Conservation (phyloP, 2,329 filamentous ascomycete species). For the Pyrenochaeta sp. region DNA sequence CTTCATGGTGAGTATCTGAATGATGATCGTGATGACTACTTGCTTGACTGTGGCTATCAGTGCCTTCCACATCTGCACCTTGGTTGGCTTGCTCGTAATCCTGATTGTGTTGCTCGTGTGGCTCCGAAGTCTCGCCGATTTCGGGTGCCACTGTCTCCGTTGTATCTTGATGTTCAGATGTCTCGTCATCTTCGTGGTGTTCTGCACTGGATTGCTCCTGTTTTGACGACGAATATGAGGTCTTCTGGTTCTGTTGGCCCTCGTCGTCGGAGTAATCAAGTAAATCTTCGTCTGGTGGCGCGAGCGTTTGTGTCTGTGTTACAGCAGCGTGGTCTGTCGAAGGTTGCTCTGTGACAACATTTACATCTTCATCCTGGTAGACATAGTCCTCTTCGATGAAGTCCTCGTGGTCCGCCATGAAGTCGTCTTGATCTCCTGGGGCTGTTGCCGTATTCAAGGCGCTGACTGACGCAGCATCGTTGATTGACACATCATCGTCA, state of each 20-base stretch:
- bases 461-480: constrained; percentile 56
- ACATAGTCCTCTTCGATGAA: constrained; percentile 38
- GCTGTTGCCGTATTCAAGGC: constrained; percentile 26
- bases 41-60: not conserved
- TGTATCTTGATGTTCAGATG: not conserved
- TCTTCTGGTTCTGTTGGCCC: not conserved
- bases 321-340: not conserved
- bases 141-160: not conserved
- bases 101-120: not conserved
- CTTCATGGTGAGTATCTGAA: constrained; percentile 1
- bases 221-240: not conserved
- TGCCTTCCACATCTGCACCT: not conserved
- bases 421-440: constrained; percentile 41
- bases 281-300: constrained; percentile 36
- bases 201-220: constrained; percentile 3
- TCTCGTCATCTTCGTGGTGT: not conserved
- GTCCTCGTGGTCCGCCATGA: constrained; percentile 49
- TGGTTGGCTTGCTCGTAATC: not conserved
- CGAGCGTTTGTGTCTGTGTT: constrained; percentile 10
- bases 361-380: constrained; percentile 18
- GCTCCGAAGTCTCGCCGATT: not conserved
- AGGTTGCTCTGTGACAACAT: constrained; percentile 11
- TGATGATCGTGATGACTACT: not conserved
- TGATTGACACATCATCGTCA: constrained; percentile 66
- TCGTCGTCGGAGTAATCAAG: constrained; percentile 47